phyloP scores from a whole-genome alignment of 805 yeast genomes.

The Pichia sporocuriosa region DNA sequence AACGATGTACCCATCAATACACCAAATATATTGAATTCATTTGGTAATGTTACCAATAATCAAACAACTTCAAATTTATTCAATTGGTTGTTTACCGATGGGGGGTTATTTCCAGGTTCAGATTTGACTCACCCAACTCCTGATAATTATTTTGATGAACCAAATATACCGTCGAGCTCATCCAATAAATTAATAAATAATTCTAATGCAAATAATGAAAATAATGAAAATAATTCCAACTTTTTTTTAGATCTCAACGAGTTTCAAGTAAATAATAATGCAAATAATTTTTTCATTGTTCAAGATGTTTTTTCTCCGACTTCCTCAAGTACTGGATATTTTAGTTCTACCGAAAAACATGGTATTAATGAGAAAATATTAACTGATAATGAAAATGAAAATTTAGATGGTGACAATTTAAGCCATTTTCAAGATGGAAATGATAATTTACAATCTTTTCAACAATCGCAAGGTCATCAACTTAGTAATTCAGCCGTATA shows the following conservation, averaged over 20 bases:
- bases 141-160: constrained; percentile 4
- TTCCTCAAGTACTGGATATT: constrained; percentile 13
- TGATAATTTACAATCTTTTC: constrained; percentile 10
- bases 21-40: neutral
- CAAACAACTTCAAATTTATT: constrained; percentile 14
- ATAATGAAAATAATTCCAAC: constrained; percentile 4
- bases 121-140: neutral
- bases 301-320: constrained; percentile 24
- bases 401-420: neutral
- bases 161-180: neutral
- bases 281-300: constrained; percentile 26
- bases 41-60: neutral
- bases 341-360: constrained; percentile 4
- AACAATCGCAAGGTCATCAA: constrained; percentile 15
- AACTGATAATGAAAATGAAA: neutral
- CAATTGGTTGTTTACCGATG: constrained; percentile 27
- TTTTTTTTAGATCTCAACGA: constrained; percentile 21
- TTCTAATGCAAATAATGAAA: neutral
- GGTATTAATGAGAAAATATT: neutral
- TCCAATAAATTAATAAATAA: neutral
- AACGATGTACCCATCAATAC: neutral
- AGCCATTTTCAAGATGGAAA: too few species aligned
- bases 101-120: neutral
- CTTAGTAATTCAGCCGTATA: neutral
- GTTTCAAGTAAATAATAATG: constrained; percentile 21